Percentiles rank a stretch among this genome's conserved stretches.
Evolutionary conservation across 352 stramenopile genomes (phyloP).

Genomic region (Globisporangium parvum): DNA sequence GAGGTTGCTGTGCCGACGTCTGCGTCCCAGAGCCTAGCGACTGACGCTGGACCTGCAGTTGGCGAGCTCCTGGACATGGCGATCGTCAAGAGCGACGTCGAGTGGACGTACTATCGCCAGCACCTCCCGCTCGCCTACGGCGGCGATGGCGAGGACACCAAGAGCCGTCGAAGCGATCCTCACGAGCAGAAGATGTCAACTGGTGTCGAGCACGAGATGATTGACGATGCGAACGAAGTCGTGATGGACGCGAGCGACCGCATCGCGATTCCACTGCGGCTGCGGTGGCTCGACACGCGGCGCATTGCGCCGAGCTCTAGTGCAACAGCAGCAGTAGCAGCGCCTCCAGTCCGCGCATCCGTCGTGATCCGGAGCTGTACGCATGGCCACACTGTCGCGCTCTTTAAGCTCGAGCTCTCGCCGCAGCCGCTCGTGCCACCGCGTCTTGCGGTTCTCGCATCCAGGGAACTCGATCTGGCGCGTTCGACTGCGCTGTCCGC

Average conservation of each 20-base stretch:
- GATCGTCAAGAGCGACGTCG: conserved; percentile 70
- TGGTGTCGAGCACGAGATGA: conserved; percentile 90
- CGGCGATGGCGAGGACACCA: background rate
- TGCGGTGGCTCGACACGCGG: conserved; percentile 68
- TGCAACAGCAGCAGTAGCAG: too few species aligned
- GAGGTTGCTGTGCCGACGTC: conserved; percentile 50
- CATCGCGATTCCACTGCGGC: conserved; percentile 80
- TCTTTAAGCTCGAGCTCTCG: conserved; percentile 83
- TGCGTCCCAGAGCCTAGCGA: conserved; percentile 14
- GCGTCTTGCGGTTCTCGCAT: conserved; percentile 69
- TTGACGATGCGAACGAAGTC: conserved; percentile 84
- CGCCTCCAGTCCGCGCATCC: conserved; percentile 30
- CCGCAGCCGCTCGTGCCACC: conserved; percentile 79
- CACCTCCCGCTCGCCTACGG: conserved; percentile 54
- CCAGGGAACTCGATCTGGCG: conserved; percentile 51
- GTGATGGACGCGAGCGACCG: conserved; percentile 83
- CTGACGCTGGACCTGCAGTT: background rate
- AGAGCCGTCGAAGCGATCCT: background rate
- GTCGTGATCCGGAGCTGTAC: conserved; percentile 83
- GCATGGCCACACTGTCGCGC: conserved; percentile 86
- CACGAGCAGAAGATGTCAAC: background rate
- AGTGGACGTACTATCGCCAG: conserved; percentile 82
- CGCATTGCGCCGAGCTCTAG: background rate
- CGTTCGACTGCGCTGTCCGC: conserved; percentile 36
- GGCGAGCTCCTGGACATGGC: conserved; percentile 45